Percentiles rank a stretch among this genome's conserved stretches.
phyloP scores from a whole-genome alignment of 306 rosid species.

The Prunus mongolica region DNA sequence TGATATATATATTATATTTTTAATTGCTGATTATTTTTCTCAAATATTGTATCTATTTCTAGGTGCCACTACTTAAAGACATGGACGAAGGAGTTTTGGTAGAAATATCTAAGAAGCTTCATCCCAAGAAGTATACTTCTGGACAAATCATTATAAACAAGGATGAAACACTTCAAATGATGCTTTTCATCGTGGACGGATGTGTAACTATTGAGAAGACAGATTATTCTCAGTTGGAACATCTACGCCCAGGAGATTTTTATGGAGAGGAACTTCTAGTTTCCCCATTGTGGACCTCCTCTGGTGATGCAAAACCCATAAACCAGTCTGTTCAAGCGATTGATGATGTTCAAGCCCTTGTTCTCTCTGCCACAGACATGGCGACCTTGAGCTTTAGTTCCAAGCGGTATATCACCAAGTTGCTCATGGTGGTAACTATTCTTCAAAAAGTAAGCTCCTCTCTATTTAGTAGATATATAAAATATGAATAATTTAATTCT shows the following conservation, averaged over 20 bases:
- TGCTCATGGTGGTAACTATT: no score
- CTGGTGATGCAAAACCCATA: no score
- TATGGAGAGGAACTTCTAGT: not conserved
- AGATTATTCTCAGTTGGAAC: no score
- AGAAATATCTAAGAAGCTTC: not conserved
- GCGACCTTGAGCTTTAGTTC: not conserved
- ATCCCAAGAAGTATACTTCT: not conserved
- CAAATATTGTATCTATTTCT: no score
- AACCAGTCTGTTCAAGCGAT: not conserved
- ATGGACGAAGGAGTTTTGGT: not conserved
- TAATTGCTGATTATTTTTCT: no score
- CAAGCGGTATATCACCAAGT: no score
- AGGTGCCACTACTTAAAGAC: not conserved
- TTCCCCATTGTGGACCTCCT: not conserved
- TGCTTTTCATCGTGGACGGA: slow-evolving; percentile 5
- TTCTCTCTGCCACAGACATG: not conserved
- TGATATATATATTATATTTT: no score
- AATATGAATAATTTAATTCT: no score
- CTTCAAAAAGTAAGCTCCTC: no score
- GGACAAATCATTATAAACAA: not conserved
- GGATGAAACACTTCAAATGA: slow-evolving; percentile 6
- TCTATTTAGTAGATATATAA: no score
- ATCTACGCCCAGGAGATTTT: not conserved
- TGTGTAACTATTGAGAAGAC: not conserved
- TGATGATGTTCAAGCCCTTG: not conserved